Percentiles rank a stretch among this genome's conserved stretches.
phyloP scores from a whole-genome alignment of 768 basidiomycete species.

The Trametes punicea region DNA sequence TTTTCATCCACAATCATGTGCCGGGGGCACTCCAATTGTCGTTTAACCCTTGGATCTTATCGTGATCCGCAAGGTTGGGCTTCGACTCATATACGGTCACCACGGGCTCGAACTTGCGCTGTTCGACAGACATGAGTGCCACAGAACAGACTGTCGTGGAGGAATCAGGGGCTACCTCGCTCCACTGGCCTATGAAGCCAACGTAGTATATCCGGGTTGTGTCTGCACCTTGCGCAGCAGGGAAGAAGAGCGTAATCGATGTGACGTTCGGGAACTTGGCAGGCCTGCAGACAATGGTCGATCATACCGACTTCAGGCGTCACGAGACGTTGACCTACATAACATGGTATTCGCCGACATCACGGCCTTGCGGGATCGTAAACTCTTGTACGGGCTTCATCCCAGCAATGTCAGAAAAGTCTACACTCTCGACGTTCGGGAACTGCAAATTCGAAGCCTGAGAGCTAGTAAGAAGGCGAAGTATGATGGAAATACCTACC shows the following conservation, averaged over 20 bases:
- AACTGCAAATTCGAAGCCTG: slow-evolving; percentile 52
- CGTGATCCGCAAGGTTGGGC: slow-evolving; percentile 85
- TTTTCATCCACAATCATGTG: neutral
- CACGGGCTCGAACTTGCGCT: slow-evolving; percentile 77
- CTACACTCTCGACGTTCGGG: slow-evolving; percentile 71
- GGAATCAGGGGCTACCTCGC: slow-evolving; percentile 46
- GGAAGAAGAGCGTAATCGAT: slow-evolving; percentile 80
- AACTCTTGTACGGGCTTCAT: slow-evolving; percentile 70
- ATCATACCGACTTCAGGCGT: neutral
- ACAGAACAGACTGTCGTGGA: neutral
- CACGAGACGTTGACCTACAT: slow-evolving; percentile 65
- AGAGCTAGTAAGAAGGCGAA: neutral
- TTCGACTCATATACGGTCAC: slow-evolving; percentile 87
- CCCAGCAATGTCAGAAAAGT: slow-evolving; percentile 72
- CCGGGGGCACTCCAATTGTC: slow-evolving; percentile 40
- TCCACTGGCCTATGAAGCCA: slow-evolving; percentile 82
- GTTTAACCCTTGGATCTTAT: slow-evolving; percentile 79
- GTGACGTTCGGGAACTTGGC: slow-evolving; percentile 84
- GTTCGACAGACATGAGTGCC: neutral
- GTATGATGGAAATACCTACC: slow-evolving; percentile 42
- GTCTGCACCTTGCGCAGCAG: slow-evolving; percentile 76
- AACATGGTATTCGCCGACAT: slow-evolving; percentile 82
- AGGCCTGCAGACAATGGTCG: slow-evolving; percentile 44
- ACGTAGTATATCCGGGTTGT: slow-evolving; percentile 77
- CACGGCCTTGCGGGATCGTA: slow-evolving; percentile 61